Conservation (phyloP, 139 green algal genomes). For the Chlorella sp. region DNA sequence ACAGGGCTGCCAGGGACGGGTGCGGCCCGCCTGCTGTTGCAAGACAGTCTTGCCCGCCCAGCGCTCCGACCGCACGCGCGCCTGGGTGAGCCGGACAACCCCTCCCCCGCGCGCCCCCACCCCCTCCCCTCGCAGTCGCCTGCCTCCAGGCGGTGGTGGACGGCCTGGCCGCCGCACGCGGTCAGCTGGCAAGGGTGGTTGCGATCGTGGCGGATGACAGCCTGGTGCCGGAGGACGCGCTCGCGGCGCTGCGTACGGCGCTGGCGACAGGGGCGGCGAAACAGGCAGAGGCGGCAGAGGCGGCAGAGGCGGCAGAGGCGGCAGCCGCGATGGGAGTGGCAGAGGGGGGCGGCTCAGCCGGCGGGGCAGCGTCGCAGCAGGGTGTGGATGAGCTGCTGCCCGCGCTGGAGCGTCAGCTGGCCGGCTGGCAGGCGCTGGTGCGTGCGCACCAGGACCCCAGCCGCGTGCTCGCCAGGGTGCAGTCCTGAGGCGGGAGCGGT, state of each 20-base stretch:
- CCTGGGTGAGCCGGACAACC: too few relatives aligned
- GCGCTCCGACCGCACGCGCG: too few relatives aligned
- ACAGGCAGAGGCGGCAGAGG: too few relatives aligned
- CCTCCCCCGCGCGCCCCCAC: too few relatives aligned
- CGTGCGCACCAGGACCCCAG: constrained; percentile 39
- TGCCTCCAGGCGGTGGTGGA: not conserved
- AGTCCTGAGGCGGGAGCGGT: too few relatives aligned
- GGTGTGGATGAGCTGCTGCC: not conserved
- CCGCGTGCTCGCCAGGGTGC: constrained; percentile 27
- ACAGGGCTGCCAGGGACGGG: not conserved
- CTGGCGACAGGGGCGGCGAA: not conserved
- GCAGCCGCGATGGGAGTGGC: not conserved
- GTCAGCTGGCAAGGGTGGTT: not conserved
- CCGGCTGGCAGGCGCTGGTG: constrained; percentile 42
- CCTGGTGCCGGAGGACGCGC: constrained; percentile 3
- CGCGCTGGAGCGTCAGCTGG: constrained; percentile 35
- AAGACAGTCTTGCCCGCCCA: too few relatives aligned
- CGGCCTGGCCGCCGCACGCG: not conserved
- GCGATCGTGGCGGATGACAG: not conserved
- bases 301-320: not conserved
- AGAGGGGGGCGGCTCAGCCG: constrained; percentile 3
- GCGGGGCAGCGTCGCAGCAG: too few relatives aligned
- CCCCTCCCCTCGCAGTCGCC: too few relatives aligned
- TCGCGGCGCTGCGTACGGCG: not conserved
- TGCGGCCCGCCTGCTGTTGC: too few relatives aligned